Base-by-base conservation (phyloP, 2,329 filamentous ascomycete genomes). In the Purpureocillium takamizusanense region DNA sequence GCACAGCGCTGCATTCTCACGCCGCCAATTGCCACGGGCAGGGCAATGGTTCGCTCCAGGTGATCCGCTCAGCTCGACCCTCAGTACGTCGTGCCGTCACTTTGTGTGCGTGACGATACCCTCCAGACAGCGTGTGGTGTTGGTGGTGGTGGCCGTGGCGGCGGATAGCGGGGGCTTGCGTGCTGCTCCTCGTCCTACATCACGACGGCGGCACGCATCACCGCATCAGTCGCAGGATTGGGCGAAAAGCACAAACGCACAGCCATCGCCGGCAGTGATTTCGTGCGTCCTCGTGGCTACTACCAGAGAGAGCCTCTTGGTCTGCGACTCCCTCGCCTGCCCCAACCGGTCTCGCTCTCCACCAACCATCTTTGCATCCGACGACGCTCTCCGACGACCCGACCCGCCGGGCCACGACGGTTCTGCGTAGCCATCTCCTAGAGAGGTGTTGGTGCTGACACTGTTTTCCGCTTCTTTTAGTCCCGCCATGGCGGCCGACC, bases 11-110 rank as follows among this genome's bases (percentile, higher is more conserved):
- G 18, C 14, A 38, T 31, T 40, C 41, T 11, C 30, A 38, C 23
- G 33, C 38, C 49, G 48, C 49, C 57, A 59, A 59, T 61, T 57
- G 56, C 53, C 54, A 51, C 46, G 45, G 49, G 52, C 50, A 56
- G 51, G 57, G 59, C 58, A 53, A 62, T 62, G 59, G 45, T 61
- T 55, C 50, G 48, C 53, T 56, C 52, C 47, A 50, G 57, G 59
- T 62, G 55, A 62, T 49, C 35, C 51, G 49, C 36, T 33, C 40
- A 34, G 37, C 42, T 39, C 43, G 42, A 29, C 45, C 48, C 46
- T 47, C 38, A 43, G 51, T 54, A 51, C 37, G 51, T 50, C 4
- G 23, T 17, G 16, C 10, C 33, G 4, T 27, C 21, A 14, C 13
- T 12, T 13, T 5, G 11, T 30, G 11, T 30, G 25, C 25, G 5